Percentiles rank a stretch among this genome's conserved stretches.
phyloP scores from a whole-genome alignment of 805 yeast species.

The Pichia nanzhaoensis region DNA sequence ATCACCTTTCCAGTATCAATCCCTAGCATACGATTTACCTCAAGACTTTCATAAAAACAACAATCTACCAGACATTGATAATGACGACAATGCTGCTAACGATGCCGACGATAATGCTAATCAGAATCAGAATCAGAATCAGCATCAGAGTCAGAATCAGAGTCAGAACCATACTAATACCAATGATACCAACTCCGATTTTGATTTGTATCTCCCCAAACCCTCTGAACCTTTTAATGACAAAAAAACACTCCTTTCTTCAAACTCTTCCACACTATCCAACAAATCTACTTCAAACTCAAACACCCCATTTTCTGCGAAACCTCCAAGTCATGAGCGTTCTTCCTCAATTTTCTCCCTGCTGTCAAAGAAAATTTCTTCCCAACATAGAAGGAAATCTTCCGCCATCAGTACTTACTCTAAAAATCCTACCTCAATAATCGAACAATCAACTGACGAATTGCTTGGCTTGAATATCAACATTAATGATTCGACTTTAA shows the following conservation, averaged over 20 bases:
- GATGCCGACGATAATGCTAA: no score
- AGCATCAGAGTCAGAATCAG: no score
- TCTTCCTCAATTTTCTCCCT: conserved; percentile 22
- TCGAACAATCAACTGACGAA: conserved; percentile 23
- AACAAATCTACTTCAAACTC: background rate
- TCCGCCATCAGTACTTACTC: conserved; percentile 19
- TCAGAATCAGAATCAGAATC: no score
- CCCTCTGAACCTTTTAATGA: no score
- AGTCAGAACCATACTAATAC: no score
- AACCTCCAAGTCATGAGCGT: conserved; percentile 4
- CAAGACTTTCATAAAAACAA: conserved; percentile 20
- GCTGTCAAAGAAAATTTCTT: conserved; percentile 21
- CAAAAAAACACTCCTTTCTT: no score
- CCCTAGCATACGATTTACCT: conserved; percentile 29
- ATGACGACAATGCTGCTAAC: background rate
- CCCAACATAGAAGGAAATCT: conserved; percentile 24
- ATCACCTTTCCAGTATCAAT: conserved; percentile 30
- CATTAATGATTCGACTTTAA: conserved; percentile 21
- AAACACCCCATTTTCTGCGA: background rate
- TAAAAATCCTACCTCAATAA: conserved; percentile 18
- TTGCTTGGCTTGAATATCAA: conserved; percentile 17
- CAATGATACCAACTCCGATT: no score
- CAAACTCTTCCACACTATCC: background rate
- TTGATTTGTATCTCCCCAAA: no score
- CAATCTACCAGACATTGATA: conserved; percentile 1